Percentiles rank a stretch among this genome's conserved stretches.
Conservation (phyloP, 108 stramenopile genomes). For the Skeletonema potamos region DNA sequence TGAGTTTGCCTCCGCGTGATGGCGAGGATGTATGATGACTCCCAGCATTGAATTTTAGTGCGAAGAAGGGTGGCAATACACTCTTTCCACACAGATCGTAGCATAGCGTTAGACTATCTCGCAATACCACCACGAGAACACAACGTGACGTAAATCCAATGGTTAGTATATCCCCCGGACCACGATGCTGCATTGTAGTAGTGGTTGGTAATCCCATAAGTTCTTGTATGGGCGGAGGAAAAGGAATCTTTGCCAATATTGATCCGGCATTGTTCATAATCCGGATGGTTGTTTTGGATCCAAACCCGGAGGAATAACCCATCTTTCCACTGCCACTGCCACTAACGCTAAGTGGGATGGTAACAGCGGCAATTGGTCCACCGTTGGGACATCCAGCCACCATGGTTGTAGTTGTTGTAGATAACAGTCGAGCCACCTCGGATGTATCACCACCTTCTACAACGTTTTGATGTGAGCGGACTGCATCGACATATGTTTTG, state of each 20-base stretch:
- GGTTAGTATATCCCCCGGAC: slow-evolving; percentile 59
- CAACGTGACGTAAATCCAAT: slow-evolving; percentile 79
- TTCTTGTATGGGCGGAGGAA: slow-evolving; percentile 50
- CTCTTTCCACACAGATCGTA: slow-evolving; percentile 62
- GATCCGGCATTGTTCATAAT: slow-evolving; percentile 73
- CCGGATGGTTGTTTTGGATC: slow-evolving; percentile 40
- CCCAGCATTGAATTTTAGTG: slow-evolving; percentile 38
- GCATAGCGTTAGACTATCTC: slow-evolving; percentile 74
- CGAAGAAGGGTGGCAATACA: slow-evolving; percentile 71
- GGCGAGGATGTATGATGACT: neutral
- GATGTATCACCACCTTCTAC: slow-evolving; percentile 7
- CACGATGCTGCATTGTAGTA: neutral
- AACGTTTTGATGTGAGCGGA: slow-evolving; percentile 29
- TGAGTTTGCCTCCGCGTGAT: neutral
- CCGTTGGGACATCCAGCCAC: slow-evolving; percentile 83
- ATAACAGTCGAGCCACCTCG: slow-evolving; percentile 56
- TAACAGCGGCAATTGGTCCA: slow-evolving; percentile 77
- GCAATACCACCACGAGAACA: slow-evolving; percentile 60
- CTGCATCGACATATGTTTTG: slow-evolving; percentile 31
- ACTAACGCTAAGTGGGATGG: slow-evolving; percentile 52
- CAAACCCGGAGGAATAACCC: slow-evolving; percentile 36
- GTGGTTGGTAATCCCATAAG: slow-evolving; percentile 14
- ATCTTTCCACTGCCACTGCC: slow-evolving; percentile 17
- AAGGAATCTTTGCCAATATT: slow-evolving; percentile 50
- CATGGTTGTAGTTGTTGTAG: slow-evolving; percentile 68